A percentile compares a stretch with the other conserved stretches of the same genome.
Conservation (phyloP, 352 stramenopile genomes). For the Albugo laibachii region DNA sequence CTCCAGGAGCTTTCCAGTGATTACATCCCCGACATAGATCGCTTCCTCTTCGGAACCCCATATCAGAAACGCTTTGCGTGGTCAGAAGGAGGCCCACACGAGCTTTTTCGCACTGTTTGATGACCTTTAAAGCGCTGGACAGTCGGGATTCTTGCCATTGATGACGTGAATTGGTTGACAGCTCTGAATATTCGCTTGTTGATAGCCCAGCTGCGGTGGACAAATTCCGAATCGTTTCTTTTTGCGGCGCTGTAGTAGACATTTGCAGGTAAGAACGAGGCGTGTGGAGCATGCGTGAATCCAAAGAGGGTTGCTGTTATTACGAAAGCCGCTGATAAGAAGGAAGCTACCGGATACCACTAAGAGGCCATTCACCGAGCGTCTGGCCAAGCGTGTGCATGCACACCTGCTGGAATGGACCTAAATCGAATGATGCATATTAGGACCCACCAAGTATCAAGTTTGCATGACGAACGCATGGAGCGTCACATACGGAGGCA, state of each 20-base stretch:
- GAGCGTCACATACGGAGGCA: slow-evolving; percentile 67
- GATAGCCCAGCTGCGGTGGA: not conserved
- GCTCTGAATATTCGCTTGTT: slow-evolving; percentile 9
- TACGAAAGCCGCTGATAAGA: slow-evolving; percentile 60
- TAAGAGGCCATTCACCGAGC: slow-evolving; percentile 61
- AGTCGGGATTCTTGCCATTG: slow-evolving; percentile 27
- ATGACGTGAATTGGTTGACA: slow-evolving; percentile 15
- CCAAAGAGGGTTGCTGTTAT: slow-evolving; percentile 80
- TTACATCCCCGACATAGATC: slow-evolving; percentile 78
- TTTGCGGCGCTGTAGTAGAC: not conserved
- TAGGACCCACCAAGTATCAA: slow-evolving; percentile 75
- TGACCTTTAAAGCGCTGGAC: slow-evolving; percentile 79
- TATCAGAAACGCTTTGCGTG: slow-evolving; percentile 69
- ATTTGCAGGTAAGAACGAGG: slow-evolving; percentile 13
- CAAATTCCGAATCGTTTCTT: no score
- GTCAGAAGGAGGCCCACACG: slow-evolving; percentile 65
- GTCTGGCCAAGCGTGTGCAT: slow-evolving; percentile 73
- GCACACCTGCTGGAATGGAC: slow-evolving; percentile 73
- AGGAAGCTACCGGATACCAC: slow-evolving; percentile 64
- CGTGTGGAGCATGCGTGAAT: slow-evolving; percentile 69
- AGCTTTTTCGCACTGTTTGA: slow-evolving; percentile 79
- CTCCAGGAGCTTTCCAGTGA: slow-evolving; percentile 67
- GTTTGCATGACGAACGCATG: slow-evolving; percentile 77
- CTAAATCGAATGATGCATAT: slow-evolving; percentile 69
- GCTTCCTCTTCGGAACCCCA: slow-evolving; percentile 68